These are phyloP conservation scores for Beauveria varroae DNA, from an alignment of 2,329 filamentous ascomycete genomes.

Conservation along the genomic window DNA sequence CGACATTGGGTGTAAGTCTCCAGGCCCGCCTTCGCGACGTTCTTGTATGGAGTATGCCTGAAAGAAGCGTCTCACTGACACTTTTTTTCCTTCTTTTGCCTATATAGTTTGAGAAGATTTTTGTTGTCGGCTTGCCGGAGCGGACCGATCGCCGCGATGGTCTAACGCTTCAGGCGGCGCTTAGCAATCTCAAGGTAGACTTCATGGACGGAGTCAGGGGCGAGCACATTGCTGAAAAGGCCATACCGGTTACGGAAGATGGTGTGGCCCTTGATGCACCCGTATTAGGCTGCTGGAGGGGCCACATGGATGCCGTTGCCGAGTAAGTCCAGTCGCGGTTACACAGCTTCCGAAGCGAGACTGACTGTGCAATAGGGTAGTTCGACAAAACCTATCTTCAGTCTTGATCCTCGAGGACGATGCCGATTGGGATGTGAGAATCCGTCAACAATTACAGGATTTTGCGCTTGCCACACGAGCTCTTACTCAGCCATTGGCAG, in stretches of 20 bases:
- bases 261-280: slow-evolving; percentile 21
- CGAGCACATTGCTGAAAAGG: slow-evolving; percentile 29
- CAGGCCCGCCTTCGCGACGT: too few species aligned
- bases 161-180: slow-evolving; percentile 37
- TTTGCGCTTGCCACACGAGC: slow-evolving; percentile 30
- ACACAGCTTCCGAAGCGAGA: slow-evolving; percentile 13
- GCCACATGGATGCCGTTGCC: slow-evolving; percentile 31
- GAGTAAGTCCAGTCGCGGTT: slow-evolving; percentile 18
- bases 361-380: slow-evolving; percentile 20
- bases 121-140: slow-evolving; percentile 43
- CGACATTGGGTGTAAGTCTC: slow-evolving; percentile 3
- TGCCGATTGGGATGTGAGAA: slow-evolving; percentile 47
- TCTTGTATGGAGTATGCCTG: too few species aligned
- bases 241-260: slow-evolving; percentile 26
- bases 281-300: slow-evolving; percentile 29
- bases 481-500: slow-evolving; percentile 24
- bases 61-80: too few species aligned
- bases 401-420: slow-evolving; percentile 51
- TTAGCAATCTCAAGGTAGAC: slow-evolving; percentile 36
- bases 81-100: neutral
- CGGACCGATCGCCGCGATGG: slow-evolving; percentile 44
- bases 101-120: slow-evolving; percentile 43
- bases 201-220: slow-evolving; percentile 40
- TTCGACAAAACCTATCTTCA: slow-evolving; percentile 36
- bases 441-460: slow-evolving; percentile 39